A percentile compares a stretch with the other conserved stretches of the same genome.
Evolutionary conservation across 371 early-diverging fungal species (phyloP).

Genomic region (Syncephalis fuscata): DNA sequence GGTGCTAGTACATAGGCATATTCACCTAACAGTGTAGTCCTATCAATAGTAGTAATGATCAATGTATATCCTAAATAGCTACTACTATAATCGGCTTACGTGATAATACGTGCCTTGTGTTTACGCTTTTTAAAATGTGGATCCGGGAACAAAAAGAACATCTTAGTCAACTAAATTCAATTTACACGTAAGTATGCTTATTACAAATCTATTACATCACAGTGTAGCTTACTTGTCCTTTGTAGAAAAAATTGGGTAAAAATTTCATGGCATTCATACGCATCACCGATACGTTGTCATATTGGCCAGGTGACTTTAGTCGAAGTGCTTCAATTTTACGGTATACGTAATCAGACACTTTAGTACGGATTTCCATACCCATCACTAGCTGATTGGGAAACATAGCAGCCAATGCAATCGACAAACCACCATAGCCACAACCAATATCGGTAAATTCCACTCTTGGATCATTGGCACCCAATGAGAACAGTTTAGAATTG

Average conservation of each 20-base stretch:
- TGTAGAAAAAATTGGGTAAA: constrained; percentile 93
- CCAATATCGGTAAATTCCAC: constrained; percentile 98
- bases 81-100: constrained; percentile 23
- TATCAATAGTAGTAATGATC: constrained; percentile 6
- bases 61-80: neutral
- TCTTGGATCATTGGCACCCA: constrained; percentile 4
- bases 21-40: constrained; percentile 72
- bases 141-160: constrained; percentile 98
- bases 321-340: constrained; percentile 81
- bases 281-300: constrained; percentile 89
- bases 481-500: neutral
- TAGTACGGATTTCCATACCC: constrained; percentile 97
- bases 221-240: constrained; percentile 48
- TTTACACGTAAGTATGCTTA: neutral
- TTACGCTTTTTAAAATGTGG: constrained; percentile 99
- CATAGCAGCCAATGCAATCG: constrained; percentile 76
- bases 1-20: constrained; percentile 83
- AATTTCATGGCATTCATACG: constrained; percentile 99
- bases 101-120: constrained; percentile 98
- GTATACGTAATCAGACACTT: constrained; percentile 91
- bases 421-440: constrained; percentile 98
- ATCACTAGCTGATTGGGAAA: constrained; percentile 85
- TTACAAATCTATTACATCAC: neutral
- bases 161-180: constrained; percentile 64
- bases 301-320: constrained; percentile 56